A percentile compares a stretch with the other conserved stretches of the same genome.
Evolutionary conservation across 2,329 filamentous ascomycete genomes (phyloP).

Genomic region (Nemania sp.): DNA sequence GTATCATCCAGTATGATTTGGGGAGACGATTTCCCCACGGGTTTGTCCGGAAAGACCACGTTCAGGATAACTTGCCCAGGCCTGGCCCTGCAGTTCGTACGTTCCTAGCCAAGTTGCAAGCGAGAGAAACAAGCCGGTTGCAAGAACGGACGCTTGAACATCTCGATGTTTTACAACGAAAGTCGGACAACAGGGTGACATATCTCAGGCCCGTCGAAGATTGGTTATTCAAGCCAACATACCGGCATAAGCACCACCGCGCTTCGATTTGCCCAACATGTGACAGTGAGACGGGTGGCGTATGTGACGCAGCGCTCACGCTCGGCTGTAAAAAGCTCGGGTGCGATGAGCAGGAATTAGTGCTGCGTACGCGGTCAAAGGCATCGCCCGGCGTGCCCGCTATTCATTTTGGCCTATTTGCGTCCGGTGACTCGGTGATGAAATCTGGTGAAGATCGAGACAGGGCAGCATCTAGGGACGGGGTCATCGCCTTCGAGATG

Average conservation of each 20-base stretch:
- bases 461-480: neutral
- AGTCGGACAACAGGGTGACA: neutral
- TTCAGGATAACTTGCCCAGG: neutral
- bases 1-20: constrained; percentile 4
- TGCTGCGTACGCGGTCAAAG: neutral
- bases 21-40: neutral
- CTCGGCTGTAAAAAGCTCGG: constrained; percentile 1
- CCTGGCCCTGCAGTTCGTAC: neutral
- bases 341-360: neutral
- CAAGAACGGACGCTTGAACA: neutral
- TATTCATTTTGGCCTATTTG: constrained; percentile 8
- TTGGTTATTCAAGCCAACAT: neutral
- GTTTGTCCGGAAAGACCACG: neutral
- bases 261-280: neutral
- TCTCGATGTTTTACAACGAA: neutral
- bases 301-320: neutral
- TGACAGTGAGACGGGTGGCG: neutral
- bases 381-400: neutral
- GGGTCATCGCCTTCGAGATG: constrained; percentile 10
- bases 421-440: constrained; percentile 11
- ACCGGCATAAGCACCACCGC: neutral
- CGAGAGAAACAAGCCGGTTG: neutral
- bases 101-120: neutral
- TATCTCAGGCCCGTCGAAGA: neutral
- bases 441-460: constrained; percentile 8